Conservation (phyloP, 345 rosid genomes). For the Mangifera indica region DNA sequence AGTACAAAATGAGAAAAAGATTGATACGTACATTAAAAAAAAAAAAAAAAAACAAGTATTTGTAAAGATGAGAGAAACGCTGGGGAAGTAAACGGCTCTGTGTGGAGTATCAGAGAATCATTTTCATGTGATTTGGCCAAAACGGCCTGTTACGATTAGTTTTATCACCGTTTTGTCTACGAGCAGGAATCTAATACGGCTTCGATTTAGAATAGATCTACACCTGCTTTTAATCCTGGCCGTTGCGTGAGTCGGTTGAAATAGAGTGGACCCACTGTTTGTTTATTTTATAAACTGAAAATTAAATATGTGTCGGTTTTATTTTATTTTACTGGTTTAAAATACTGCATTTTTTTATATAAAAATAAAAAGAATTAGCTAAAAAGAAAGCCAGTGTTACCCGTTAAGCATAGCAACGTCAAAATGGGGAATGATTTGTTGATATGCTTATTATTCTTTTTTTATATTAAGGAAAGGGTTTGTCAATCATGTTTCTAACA, state of each 20-base stretch:
- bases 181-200: neutral
- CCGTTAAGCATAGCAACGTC: too few species aligned
- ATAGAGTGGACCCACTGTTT: neutral
- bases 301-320: too few species aligned
- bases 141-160: neutral
- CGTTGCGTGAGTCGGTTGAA: constrained; percentile 16
- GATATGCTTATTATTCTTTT: too few species aligned
- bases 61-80: constrained; percentile 17
- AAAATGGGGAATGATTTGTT: too few species aligned
- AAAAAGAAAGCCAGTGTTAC: too few species aligned
- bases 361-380: too few species aligned
- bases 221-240: neutral
- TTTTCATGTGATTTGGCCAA: neutral
- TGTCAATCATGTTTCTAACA: too few species aligned
- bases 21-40: neutral
- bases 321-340: too few species aligned
- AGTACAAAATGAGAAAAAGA: neutral
- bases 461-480: too few species aligned
- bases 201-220: neutral
- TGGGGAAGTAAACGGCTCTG: constrained; percentile 13
- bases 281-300: too few species aligned
- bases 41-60: neutral
- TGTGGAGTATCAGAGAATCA: neutral
- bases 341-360: too few species aligned
- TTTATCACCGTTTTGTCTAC: neutral